Percentiles rank a stretch among this genome's conserved stretches.
These are phyloP conservation scores for Vinca major DNA, from an alignment of 305 asterid genomes.

Conservation along the genomic window DNA sequence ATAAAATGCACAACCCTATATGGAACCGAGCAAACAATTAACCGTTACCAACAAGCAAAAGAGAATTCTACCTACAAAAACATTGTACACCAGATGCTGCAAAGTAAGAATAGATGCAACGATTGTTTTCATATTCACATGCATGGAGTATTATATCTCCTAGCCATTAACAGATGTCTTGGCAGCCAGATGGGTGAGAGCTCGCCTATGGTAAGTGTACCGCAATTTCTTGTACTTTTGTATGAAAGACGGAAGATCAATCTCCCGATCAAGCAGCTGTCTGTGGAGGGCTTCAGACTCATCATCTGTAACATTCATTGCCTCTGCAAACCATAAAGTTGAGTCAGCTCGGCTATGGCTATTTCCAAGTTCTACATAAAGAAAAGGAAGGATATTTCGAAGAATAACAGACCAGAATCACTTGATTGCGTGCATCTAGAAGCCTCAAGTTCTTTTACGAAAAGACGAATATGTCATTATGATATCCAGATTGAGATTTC, in stretches of 20 bases:
- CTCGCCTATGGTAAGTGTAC: slow-evolving; percentile 50
- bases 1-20: neutral
- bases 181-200: slow-evolving; percentile 80
- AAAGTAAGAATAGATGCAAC: too few relatives aligned
- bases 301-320: slow-evolving; percentile 56
- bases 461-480: neutral
- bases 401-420: neutral
- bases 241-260: slow-evolving; percentile 54
- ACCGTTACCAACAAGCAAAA: neutral
- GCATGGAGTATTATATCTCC: neutral
- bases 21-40: neutral
- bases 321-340: slow-evolving; percentile 35
- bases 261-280: slow-evolving; percentile 70
- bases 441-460: neutral
- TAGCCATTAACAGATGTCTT: slow-evolving; percentile 51
- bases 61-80: neutral
- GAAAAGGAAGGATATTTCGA: too few relatives aligned
- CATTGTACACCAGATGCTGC: neutral
- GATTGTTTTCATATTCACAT: neutral
- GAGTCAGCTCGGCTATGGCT: neutral
- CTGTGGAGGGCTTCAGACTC: slow-evolving; percentile 74
- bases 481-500: neutral
- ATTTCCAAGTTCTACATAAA: neutral
- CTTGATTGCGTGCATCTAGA: neutral
- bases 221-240: slow-evolving; percentile 83